Percentiles rank a stretch among this genome's conserved stretches.
Conservation (phyloP, 768 basidiomycete species). For the Suillus bovinus region DNA sequence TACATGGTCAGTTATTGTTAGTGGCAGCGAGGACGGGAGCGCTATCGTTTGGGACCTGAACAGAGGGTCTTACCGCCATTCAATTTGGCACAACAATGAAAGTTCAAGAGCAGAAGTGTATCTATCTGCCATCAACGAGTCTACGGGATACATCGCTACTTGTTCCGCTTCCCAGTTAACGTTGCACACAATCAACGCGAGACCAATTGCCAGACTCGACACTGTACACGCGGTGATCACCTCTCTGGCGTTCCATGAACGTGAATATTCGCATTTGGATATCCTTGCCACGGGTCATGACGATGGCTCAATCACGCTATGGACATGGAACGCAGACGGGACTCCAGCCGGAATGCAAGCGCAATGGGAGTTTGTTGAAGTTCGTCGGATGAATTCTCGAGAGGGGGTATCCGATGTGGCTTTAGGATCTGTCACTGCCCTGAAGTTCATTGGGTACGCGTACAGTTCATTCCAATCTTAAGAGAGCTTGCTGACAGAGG, state of each 20-base stretch:
- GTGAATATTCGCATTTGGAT: slow-evolving; percentile 79
- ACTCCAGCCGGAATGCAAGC: slow-evolving; percentile 68
- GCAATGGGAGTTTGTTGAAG: slow-evolving; percentile 71
- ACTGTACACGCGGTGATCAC: slow-evolving; percentile 56
- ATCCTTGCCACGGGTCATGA: slow-evolving; percentile 79
- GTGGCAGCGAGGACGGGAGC: slow-evolving; percentile 84
- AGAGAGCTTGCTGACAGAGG: slow-evolving; percentile 49
- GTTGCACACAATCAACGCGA: slow-evolving; percentile 85
- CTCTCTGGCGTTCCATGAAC: slow-evolving; percentile 83
- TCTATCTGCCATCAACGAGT: slow-evolving; percentile 80
- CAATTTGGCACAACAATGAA: slow-evolving; percentile 67
- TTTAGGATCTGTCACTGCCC: slow-evolving; percentile 63
- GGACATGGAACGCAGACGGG: slow-evolving; percentile 82
- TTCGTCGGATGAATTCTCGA: slow-evolving; percentile 66
- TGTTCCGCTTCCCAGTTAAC: slow-evolving; percentile 72
- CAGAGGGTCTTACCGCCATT: slow-evolving; percentile 73
- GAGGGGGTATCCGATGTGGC: slow-evolving; percentile 38
- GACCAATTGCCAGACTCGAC: slow-evolving; percentile 72
- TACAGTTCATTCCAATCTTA: slow-evolving; percentile 4
- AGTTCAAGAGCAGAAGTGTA: slow-evolving; percentile 45
- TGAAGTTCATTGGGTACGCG: slow-evolving; percentile 78
- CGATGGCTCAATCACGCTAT: slow-evolving; percentile 75
- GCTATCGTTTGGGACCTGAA: slow-evolving; percentile 92
- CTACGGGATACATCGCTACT: slow-evolving; percentile 86
- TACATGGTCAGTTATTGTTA: slow-evolving; percentile 81